Evolutionary conservation across 345 rosid genomes (phyloP).

Genomic region (Euphorbia pulcherrima): DNA sequence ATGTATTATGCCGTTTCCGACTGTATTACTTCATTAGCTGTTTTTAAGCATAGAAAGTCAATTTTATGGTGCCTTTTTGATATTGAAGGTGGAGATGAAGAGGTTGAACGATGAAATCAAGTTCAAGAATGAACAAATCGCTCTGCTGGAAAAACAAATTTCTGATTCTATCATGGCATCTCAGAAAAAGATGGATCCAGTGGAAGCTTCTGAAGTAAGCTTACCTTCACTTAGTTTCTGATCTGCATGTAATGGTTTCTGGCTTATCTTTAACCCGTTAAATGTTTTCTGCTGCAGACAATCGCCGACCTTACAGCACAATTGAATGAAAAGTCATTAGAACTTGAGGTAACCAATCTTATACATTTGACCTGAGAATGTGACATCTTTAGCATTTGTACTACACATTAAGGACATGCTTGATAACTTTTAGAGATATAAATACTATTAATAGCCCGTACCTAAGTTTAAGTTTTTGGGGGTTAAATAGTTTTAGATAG

Average conservation of each 20-base stretch:
- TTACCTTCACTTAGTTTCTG: conserved; percentile 15
- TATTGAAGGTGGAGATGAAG: conserved; percentile 66
- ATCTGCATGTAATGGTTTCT: conserved; percentile 11
- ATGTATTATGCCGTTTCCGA: conserved; percentile 37
- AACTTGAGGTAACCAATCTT: conserved; percentile 69
- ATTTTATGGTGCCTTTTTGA: conserved; percentile 23
- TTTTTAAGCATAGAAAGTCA: conserved; percentile 17
- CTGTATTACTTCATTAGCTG: conserved; percentile 15
- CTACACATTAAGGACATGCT: not conserved
- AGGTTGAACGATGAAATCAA: conserved; percentile 64
- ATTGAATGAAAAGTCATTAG: conserved; percentile 87
- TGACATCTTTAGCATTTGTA: conserved; percentile 7
- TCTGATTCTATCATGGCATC: conserved; percentile 55
- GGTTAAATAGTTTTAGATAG: not conserved
- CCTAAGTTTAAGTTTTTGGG: not conserved
- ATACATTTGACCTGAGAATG: conserved; percentile 5
- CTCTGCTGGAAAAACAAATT: conserved; percentile 74
- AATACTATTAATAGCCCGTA: not conserved
- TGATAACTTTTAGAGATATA: not conserved
- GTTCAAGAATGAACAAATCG: conserved; percentile 70
- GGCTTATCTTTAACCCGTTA: conserved; percentile 22
- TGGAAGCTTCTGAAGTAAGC: conserved; percentile 65
- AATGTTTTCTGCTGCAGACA: conserved; percentile 45
- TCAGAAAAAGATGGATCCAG: conserved; percentile 50
- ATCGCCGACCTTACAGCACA: conserved; percentile 70